Conservation (phyloP, 2,329 filamentous ascomycete genomes). For the Colletotrichum destructivum region DNA sequence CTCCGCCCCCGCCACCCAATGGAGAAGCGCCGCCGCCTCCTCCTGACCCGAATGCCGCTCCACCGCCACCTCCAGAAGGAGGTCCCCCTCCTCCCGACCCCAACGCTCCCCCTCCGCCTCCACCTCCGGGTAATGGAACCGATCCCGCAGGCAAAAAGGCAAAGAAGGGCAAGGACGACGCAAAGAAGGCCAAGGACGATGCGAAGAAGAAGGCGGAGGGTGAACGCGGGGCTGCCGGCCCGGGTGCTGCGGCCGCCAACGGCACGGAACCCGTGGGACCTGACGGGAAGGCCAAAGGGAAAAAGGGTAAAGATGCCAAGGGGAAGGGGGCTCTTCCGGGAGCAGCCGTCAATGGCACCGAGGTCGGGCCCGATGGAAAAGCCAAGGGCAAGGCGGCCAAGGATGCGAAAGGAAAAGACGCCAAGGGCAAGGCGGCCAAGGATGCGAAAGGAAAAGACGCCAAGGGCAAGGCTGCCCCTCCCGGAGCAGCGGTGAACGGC, state of each 20-base stretch:
- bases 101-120: conserved; percentile 12
- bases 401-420: not conserved
- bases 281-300: not conserved
- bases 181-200: conserved; percentile 23
- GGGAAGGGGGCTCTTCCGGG: conserved; percentile 1
- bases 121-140: conserved; percentile 1
- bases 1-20: not conserved
- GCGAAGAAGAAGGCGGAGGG: conserved; percentile 28
- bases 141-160: conserved; percentile 13
- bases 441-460: no score
- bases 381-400: conserved; percentile 14
- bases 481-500: no score
- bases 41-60: not conserved
- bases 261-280: conserved; percentile 10
- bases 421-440: no score
- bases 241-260: conserved; percentile 18
- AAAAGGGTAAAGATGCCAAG: conserved; percentile 15
- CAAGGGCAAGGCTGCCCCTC: not conserved
- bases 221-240: conserved; percentile 19
- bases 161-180: conserved; percentile 26
- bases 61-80: conserved; percentile 3
- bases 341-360: conserved; percentile 23
- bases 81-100: conserved; percentile 4
- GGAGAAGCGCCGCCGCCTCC: not conserved
- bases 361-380: conserved; percentile 2